Conservation (phyloP, 2,329 filamentous ascomycete species). For the Ceratocystis cubensis region DNA sequence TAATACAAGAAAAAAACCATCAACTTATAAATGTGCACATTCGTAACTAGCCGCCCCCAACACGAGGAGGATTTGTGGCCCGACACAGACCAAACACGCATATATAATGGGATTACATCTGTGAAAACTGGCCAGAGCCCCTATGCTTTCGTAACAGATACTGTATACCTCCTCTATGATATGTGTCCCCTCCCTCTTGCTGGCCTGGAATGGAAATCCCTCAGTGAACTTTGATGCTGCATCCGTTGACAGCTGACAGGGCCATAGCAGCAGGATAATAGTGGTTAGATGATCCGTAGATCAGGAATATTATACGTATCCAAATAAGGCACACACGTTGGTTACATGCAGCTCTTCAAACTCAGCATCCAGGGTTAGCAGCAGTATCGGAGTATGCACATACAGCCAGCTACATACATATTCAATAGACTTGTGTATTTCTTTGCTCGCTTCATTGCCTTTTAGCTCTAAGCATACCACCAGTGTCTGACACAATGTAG, state of each 20-base stretch:
- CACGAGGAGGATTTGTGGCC: neutral
- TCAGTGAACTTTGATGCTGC: neutral
- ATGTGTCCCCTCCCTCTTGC: neutral
- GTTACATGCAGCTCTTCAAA: neutral
- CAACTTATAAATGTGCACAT: neutral
- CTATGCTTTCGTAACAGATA: neutral
- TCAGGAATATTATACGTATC: too few species aligned
- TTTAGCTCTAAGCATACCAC: neutral
- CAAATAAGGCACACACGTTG: neutral
- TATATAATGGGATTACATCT: neutral
- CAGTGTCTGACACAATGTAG: neutral
- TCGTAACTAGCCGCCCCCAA: neutral
- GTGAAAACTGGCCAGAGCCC: neutral
- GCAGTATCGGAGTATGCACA: neutral
- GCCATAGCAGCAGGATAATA: neutral
- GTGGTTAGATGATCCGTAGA: too few species aligned
- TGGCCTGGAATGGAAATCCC: neutral
- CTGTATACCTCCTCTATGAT: neutral
- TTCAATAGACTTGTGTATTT: neutral
- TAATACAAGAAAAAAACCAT: neutral
- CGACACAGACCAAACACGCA: neutral
- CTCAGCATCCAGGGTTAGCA: neutral
- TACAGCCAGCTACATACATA: neutral
- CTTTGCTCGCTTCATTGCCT: neutral
- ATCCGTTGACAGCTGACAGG: conserved; percentile 1